Evolutionary conservation across 2,329 filamentous ascomycete species (phyloP).

Genomic region (Alternaria gansuensis): DNA sequence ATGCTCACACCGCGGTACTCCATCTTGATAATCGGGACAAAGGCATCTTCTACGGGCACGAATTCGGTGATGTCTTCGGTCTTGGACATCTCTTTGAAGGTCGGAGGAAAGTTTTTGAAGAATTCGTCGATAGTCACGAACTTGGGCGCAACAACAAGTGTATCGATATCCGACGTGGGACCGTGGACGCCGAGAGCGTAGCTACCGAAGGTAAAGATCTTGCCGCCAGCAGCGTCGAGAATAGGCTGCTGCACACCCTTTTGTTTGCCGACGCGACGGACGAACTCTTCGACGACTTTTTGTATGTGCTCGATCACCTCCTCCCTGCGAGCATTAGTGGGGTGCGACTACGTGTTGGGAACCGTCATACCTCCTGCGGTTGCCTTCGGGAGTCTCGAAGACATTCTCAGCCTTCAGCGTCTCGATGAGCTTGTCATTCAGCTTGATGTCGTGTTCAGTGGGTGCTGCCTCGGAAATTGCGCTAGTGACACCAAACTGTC

Average conservation of each 20-base stretch:
- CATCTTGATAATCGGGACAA: slow-evolving; percentile 97
- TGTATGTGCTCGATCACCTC: slow-evolving; percentile 80
- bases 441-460: slow-evolving; percentile 76
- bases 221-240: slow-evolving; percentile 84
- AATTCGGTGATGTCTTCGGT: slow-evolving; percentile 84
- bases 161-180: slow-evolving; percentile 96
- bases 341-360: not conserved
- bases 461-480: slow-evolving; percentile 82
- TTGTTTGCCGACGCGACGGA: slow-evolving; percentile 78
- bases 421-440: slow-evolving; percentile 80
- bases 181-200: slow-evolving; percentile 94
- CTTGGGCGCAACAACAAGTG: slow-evolving; percentile 88
- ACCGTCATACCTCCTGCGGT: slow-evolving; percentile 73
- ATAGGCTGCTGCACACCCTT: slow-evolving; percentile 79
- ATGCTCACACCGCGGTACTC: slow-evolving; percentile 91
- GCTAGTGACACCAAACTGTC: slow-evolving; percentile 76
- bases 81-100: slow-evolving; percentile 79
- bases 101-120: slow-evolving; percentile 84
- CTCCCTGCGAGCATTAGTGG: slow-evolving; percentile 61
- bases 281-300: slow-evolving; percentile 83
- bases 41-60: slow-evolving; percentile 85
- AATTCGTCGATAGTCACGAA: slow-evolving; percentile 91
- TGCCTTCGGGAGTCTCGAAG: slow-evolving; percentile 85
- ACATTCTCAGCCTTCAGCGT: slow-evolving; percentile 91
- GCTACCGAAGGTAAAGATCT: slow-evolving; percentile 95